A percentile compares a stretch with the other conserved stretches of the same genome.
These are phyloP conservation scores for Russula ochroleuca DNA, from an alignment of 768 basidiomycete species.

Conservation along the genomic window DNA sequence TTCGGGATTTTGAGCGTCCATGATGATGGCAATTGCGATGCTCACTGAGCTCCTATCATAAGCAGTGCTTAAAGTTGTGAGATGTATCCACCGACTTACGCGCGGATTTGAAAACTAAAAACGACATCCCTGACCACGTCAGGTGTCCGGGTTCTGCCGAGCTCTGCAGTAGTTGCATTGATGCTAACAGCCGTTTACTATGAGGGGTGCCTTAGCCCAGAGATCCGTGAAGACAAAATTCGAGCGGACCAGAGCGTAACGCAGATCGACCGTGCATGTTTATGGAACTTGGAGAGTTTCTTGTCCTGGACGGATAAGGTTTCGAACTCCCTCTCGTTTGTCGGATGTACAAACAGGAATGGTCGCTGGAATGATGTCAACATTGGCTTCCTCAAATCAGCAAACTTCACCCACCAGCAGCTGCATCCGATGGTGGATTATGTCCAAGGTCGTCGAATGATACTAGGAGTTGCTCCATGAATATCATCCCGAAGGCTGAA, in stretches of 20 bases:
- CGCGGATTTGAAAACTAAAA: slow-evolving; percentile 25
- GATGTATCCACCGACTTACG: slow-evolving; percentile 19
- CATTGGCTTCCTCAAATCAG: not conserved
- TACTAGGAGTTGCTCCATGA: slow-evolving; percentile 16
- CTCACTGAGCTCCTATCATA: slow-evolving; percentile 22
- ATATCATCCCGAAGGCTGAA: not conserved
- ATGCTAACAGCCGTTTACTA: slow-evolving; percentile 28
- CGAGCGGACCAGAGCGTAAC: slow-evolving; percentile 18
- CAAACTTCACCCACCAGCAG: slow-evolving; percentile 22
- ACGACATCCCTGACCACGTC: slow-evolving; percentile 22
- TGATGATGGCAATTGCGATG: slow-evolving; percentile 30
- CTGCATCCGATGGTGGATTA: slow-evolving; percentile 15
- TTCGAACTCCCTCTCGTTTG: slow-evolving; percentile 18
- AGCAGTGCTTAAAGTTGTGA: not conserved
- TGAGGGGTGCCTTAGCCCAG: not conserved
- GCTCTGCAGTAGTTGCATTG: slow-evolving; percentile 21
- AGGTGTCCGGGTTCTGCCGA: slow-evolving; percentile 4
- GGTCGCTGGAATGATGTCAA: slow-evolving; percentile 21
- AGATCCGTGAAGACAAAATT: not conserved
- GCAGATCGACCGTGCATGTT: slow-evolving; percentile 24
- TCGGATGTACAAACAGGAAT: slow-evolving; percentile 26
- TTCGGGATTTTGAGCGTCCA: slow-evolving; percentile 27
- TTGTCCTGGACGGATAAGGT: slow-evolving; percentile 16
- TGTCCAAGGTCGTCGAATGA: slow-evolving; percentile 20
- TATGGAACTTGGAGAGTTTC: slow-evolving; percentile 21